These are phyloP conservation scores for Lactarius hengduanensis DNA, from an alignment of 768 basidiomycete species.

Conservation along the genomic window DNA sequence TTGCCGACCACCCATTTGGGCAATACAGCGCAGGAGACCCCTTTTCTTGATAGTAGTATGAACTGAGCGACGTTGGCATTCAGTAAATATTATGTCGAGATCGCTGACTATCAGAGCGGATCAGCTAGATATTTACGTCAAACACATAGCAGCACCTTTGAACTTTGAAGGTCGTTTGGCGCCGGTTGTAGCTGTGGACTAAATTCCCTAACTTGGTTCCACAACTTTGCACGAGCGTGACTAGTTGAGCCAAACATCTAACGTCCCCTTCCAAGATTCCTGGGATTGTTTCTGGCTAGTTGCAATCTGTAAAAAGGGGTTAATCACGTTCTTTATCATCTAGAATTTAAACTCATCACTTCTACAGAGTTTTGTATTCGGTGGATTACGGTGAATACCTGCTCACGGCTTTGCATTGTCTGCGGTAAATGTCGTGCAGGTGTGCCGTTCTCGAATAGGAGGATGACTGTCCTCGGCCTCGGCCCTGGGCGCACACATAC, in stretches of 20 bases:
- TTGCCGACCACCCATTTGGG: constrained; percentile 22
- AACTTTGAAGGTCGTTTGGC: background rate
- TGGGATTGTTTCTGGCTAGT: constrained; percentile 18
- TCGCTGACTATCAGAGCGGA: constrained; percentile 1
- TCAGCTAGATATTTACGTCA: background rate
- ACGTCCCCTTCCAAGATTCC: constrained; percentile 4
- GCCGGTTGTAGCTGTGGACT: constrained; percentile 11
- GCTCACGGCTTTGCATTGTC: constrained; percentile 17
- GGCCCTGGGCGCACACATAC: constrained; percentile 4
- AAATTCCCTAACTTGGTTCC: background rate
- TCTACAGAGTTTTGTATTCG: constrained; percentile 14
- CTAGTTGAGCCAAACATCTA: constrained; percentile 10
- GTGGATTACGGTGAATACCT: constrained; percentile 19
- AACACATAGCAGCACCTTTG: constrained; percentile 1
- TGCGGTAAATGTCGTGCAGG: constrained; percentile 12
- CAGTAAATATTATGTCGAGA: constrained; percentile 3
- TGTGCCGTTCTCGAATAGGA: background rate
- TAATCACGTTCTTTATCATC: background rate
- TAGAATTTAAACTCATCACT: constrained; percentile 5
- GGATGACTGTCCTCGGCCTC: constrained; percentile 1
- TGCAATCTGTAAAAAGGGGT: constrained; percentile 1
- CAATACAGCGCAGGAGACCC: constrained; percentile 11
- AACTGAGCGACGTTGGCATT: constrained; percentile 6
- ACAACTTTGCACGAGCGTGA: constrained; percentile 8
- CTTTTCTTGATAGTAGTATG: constrained; percentile 7